Evolutionary conservation across 345 rosid genomes (phyloP), one percentile per base, ranked within the genome.

Genomic region (Toxicodendron radicans): DNA sequence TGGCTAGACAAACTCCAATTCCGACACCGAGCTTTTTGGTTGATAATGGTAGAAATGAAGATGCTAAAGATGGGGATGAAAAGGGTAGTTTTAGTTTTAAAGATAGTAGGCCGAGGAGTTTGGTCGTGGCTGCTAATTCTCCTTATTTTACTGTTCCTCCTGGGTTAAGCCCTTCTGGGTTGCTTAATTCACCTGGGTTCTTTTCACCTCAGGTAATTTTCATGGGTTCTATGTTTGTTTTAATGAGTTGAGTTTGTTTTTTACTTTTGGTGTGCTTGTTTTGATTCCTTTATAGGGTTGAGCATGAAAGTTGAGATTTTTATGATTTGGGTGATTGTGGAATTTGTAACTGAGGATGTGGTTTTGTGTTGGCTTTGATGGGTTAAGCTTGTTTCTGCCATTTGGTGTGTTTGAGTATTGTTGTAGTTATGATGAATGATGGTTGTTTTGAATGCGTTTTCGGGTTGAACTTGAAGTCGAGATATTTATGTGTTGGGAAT

Each of bases 161-260:
- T 69, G 99, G 97, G 43, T 73, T 93, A 78, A 95, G 98, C 79
- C 99, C 99, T 79, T 93, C 98, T 64, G 91, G 91, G 72, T 86
- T 92, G 83, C 93, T 95, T 54, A 83, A 79, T 53, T 91, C 97
- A 23, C 95, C 97, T 14, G 90, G 89, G 5, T 76, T 90, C 83
- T 89, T 90, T 71, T 82, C 97, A 65, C 91, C 96, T 81, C 93
- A 83, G 93, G 95, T 92, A 77, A 45, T 61, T 81, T 18, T 2
- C 49, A 49, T 38, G 73, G 9, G 32, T 30, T 69, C 76, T 68
- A 43, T 73, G 68, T 62, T 52, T 65, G 56, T 11, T 76, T 41
- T 62, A 16, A 0, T 71, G 58, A 57, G 32, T 66, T 68, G 20
- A 18, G 21, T 18, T 10, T 20, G 30, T 6, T 23, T 11, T 72